These are phyloP conservation scores for Lablab purpureus DNA, from an alignment of 306 rosid species.

Conservation along the genomic window DNA sequence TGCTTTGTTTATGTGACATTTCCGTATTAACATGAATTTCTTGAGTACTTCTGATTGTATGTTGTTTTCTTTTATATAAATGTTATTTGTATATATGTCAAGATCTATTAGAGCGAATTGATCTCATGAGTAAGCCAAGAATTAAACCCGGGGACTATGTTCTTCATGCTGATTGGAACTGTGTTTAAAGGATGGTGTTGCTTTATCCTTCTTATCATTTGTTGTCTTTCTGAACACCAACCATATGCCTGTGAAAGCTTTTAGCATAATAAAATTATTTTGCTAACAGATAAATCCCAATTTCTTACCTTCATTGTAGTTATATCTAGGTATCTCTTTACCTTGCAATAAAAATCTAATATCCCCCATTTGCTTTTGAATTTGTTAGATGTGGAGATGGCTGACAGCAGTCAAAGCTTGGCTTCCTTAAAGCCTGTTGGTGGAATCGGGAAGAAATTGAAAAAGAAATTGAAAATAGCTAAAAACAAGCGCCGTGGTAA, in stretches of 20 bases:
- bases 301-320: not conserved
- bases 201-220: constrained; percentile 13
- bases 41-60: not conserved
- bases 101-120: not conserved
- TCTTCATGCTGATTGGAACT: not conserved
- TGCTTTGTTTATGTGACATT: not conserved
- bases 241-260: not conserved
- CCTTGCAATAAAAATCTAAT: not conserved
- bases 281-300: not conserved
- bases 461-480: constrained; percentile 78
- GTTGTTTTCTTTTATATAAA: not conserved
- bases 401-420: constrained; percentile 53
- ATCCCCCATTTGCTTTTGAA: not conserved
- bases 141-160: not conserved
- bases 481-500: constrained; percentile 75
- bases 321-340: not conserved
- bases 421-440: constrained; percentile 70
- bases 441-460: constrained; percentile 74
- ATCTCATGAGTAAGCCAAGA: not conserved
- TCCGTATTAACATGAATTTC: constrained; percentile 4
- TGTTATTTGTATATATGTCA: not conserved
- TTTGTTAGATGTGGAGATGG: constrained; percentile 73
- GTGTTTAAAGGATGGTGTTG: not conserved
- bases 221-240: not conserved
- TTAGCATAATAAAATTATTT: not conserved